Base-by-base conservation (phyloP, 495 filamentous ascomycete species). In the Trichoderma erinaceum region DNA sequence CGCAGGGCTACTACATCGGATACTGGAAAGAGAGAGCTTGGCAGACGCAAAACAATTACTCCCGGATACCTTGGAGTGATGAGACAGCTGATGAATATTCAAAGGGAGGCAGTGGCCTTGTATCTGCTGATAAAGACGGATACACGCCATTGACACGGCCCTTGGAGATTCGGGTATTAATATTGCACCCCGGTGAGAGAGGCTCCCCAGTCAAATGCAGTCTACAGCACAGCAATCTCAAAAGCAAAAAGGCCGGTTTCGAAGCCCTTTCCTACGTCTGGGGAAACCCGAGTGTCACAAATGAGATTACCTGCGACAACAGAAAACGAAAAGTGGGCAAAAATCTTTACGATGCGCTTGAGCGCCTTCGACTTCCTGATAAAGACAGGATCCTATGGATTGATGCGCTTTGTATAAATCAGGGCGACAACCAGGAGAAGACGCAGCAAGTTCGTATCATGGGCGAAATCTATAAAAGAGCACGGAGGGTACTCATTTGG, bases 331-430 rank as follows among this genome's bases (percentile, higher is more conserved):
- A 27, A 4, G 56, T 63, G 12, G 38, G 29, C 29, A 35, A 13
- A 25, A 64, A 64, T 41, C 61, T 64, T 7, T 50, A 23, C 65
- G 32, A 66, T 3, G 61, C 61, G 4, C 23, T 64, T 10, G n/a
- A 52, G 8, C 48, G n/a, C 0, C 48, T 52, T 1, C 48, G 48
- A 52, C n/a, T 21, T 23, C 18, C 16, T 3, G 18, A 52, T 7
- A 8, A 3, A n/a, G 61, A 64, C 4, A 64, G 38, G 61, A 4
- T 41, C 11, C n/a, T 66, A 16, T 66, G 32, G 35, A 46, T 66
- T 44, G 64, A 66, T 25, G 32, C 35, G 12, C 29, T 66, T 21
- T 66, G 64, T 25, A 66, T 66, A 41, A 66, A 66, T 38, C 64
- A 66, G 35, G 38, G 44, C 23, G 44, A 56, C 44, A 61, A 67